Percentiles rank a stretch among this genome's conserved stretches.
Evolutionary conservation across 805 yeast species (phyloP).

Genomic region (Wickerhamiella occidentalis): DNA sequence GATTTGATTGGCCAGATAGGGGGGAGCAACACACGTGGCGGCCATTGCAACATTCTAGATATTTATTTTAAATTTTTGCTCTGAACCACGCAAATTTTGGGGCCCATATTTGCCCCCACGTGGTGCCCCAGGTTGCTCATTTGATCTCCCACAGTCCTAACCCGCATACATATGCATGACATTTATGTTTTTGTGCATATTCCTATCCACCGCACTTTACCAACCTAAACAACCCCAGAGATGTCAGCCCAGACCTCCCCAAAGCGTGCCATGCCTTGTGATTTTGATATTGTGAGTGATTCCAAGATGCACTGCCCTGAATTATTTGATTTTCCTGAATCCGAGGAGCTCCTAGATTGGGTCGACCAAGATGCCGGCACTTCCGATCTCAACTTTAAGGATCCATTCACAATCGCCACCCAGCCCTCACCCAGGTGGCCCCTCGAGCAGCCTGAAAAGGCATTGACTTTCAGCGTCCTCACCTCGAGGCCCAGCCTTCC

Average conservation of each 20-base stretch:
- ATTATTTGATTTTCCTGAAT: not conserved
- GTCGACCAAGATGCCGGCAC: not conserved
- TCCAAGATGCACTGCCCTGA: conserved; percentile 7
- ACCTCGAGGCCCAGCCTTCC: conserved; percentile 1
- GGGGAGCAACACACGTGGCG: not conserved
- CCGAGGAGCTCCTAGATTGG: not conserved
- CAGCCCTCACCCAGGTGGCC: conserved; percentile 8
- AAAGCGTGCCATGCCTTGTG: not conserved
- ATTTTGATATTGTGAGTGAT: not conserved
- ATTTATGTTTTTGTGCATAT: not conserved
- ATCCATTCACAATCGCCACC: not conserved
- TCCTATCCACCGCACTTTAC: not conserved
- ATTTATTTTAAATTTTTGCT: no score
- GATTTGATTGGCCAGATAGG: not conserved
- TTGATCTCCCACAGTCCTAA: not conserved
- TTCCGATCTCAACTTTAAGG: not conserved
- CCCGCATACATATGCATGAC: conserved; percentile 4
- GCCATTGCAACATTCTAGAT: not conserved
- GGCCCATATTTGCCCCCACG: no score
- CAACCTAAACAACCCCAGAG: not conserved
- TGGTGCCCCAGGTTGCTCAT: not conserved
- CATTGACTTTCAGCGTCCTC: conserved; percentile 22
- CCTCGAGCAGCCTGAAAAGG: conserved; percentile 20
- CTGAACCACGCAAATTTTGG: no score
- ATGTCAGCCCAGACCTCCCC: not conserved